Percentiles rank a stretch among this genome's conserved stretches.
These are phyloP conservation scores for Phytophthora tentaculata DNA, from an alignment of 352 stramenopile species.

Conservation along the genomic window DNA sequence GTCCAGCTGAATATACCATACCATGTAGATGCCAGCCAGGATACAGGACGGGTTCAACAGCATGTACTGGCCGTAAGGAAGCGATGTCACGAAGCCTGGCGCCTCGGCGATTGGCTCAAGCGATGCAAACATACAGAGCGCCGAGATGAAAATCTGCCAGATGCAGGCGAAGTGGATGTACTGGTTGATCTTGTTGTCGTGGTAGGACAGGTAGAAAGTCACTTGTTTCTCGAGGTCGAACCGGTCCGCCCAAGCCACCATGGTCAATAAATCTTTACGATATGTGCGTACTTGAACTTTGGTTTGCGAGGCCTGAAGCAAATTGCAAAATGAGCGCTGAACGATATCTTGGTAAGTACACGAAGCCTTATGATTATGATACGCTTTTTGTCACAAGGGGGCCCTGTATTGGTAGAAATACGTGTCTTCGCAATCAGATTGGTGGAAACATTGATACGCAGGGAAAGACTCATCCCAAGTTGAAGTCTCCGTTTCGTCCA, in stretches of 20 bases:
- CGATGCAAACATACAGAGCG: constrained; percentile 64
- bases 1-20: constrained; percentile 83
- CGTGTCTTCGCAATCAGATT: constrained; percentile 13
- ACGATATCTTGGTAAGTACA: background rate
- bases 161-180: constrained; percentile 85
- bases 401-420: constrained; percentile 11
- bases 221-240: constrained; percentile 87
- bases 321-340: constrained; percentile 21
- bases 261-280: constrained; percentile 23
- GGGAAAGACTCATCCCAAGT: background rate
- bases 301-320: constrained; percentile 15
- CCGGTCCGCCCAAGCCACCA: constrained; percentile 55
- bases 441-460: constrained; percentile 18
- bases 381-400: background rate
- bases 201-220: constrained; percentile 88
- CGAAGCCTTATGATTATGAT: background rate
- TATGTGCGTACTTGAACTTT: constrained; percentile 27
- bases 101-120: constrained; percentile 41
- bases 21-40: constrained; percentile 65
- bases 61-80: constrained; percentile 59
- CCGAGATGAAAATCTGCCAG: constrained; percentile 86
- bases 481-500: too few species aligned
- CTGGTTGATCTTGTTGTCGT: constrained; percentile 84
- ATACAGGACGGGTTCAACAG: constrained; percentile 70
- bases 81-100: constrained; percentile 25